phyloP scores from a whole-genome alignment of 768 basidiomycete genomes.

The Crucibulum laeve region DNA sequence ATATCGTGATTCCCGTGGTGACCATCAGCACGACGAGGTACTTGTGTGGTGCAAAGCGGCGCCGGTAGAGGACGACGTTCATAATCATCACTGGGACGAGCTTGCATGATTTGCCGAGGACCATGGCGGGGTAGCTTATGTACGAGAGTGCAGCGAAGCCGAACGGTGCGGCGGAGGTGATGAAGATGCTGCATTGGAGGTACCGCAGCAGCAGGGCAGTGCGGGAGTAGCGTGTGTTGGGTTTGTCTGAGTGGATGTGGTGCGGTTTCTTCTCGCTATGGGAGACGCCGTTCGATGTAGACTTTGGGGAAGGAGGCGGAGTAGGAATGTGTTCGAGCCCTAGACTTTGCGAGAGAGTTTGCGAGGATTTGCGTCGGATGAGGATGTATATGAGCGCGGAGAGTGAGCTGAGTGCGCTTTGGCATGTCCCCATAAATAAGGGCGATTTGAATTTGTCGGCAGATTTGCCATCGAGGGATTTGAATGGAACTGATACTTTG shows the following conservation, averaged over 20 bases:
- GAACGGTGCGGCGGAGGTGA: conserved; percentile 90
- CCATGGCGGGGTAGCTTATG: conserved; percentile 98
- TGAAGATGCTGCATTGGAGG: conserved; percentile 81
- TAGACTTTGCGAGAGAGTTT: conserved; percentile 51
- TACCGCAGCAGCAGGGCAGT: conserved; percentile 63
- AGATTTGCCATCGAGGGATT: conserved; percentile 55
- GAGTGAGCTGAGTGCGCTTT: conserved; percentile 73
- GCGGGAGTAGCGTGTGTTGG: conserved; percentile 30
- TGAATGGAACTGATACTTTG: conserved; percentile 81
- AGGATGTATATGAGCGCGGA: conserved; percentile 77
- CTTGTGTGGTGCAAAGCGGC: conserved; percentile 89
- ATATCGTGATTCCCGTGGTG: conserved; percentile 85
- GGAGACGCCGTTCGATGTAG: conserved; percentile 20
- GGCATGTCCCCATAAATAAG: conserved; percentile 80
- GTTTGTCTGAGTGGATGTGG: conserved; percentile 23
- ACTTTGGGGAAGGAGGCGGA: conserved; percentile 14
- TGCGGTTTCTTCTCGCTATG: conserved; percentile 31
- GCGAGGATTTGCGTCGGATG: conserved; percentile 49
- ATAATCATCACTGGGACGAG: conserved; percentile 98
- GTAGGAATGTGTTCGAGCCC: conserved; percentile 47
- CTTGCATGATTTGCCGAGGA: conserved; percentile 98
- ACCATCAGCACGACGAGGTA: conserved; percentile 95
- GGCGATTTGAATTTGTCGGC: conserved; percentile 81
- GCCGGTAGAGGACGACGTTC: conserved; percentile 93
- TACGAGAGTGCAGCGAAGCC: conserved; percentile 93